Evolutionary conservation across 2,329 filamentous ascomycete species (phyloP).

Genomic region (Diplodia sapinea): DNA sequence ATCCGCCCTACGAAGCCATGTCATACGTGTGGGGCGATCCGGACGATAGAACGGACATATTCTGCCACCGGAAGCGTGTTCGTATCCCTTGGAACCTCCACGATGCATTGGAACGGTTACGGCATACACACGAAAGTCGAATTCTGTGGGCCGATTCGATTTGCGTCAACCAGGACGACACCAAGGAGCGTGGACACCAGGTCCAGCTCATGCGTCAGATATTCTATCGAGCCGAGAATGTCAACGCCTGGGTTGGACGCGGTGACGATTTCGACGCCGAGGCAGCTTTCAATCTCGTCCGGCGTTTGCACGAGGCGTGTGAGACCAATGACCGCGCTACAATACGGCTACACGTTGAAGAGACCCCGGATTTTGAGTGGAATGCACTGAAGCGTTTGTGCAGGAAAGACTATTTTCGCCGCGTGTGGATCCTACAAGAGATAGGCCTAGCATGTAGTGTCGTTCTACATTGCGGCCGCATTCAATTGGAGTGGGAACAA

Average conservation of each 20-base stretch:
- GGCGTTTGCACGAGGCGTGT: background rate
- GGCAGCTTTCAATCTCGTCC: background rate
- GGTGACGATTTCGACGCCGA: slow-evolving; percentile 1
- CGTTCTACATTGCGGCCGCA: background rate
- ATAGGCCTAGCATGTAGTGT: background rate
- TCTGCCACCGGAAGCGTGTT: slow-evolving; percentile 1
- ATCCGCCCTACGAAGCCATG: slow-evolving; percentile 5
- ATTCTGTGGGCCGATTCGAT: slow-evolving; percentile 32
- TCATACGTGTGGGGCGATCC: slow-evolving; percentile 23
- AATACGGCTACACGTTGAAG: background rate
- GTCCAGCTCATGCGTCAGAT: slow-evolving; percentile 31
- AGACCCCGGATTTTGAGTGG: background rate
- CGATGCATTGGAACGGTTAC: background rate
- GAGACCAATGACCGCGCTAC: background rate
- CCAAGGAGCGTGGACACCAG: slow-evolving; percentile 30
- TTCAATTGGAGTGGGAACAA: background rate
- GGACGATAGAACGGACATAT: background rate
- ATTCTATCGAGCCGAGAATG: slow-evolving; percentile 15
- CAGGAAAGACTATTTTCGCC: rapidly evolving
- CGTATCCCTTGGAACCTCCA: background rate
- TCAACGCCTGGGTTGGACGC: slow-evolving; percentile 22
- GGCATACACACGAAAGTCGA: background rate
- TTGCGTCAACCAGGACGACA: slow-evolving; percentile 32
- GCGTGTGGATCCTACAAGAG: background rate
- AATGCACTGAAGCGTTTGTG: rapidly evolving